A percentile compares a stretch with the other conserved stretches of the same genome.
Conservation (phyloP, 768 basidiomycete species). For the Boletus speciosus region DNA sequence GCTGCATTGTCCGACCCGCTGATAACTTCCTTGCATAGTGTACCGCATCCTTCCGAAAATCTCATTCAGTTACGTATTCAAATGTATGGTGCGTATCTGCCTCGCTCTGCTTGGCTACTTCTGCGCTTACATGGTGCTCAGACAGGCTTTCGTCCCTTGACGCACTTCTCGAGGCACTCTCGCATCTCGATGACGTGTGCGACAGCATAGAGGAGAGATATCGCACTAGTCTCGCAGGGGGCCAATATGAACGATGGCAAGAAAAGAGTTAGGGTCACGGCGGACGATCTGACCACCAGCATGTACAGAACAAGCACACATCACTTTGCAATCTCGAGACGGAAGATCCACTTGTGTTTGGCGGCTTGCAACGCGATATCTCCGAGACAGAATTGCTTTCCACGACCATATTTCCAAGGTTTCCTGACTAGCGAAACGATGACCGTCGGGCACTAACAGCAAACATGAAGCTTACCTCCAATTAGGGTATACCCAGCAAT, state of each 20-base stretch:
- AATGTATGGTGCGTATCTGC: constrained; percentile 84
- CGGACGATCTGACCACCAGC: constrained; percentile 1
- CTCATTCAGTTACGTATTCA: constrained; percentile 97
- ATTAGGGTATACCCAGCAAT: constrained; percentile 17
- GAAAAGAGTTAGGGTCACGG: constrained; percentile 50
- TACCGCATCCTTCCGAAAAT: constrained; percentile 94
- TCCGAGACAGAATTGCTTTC: constrained; percentile 25
- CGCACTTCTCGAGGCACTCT: constrained; percentile 72
- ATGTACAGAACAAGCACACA: neutral
- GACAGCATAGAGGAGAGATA: constrained; percentile 70
- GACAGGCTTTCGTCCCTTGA: constrained; percentile 85
- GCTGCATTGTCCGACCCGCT: neutral
- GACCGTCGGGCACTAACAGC: neutral
- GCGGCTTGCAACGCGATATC: constrained; percentile 15
- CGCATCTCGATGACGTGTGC: constrained; percentile 75
- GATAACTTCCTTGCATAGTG: constrained; percentile 14
- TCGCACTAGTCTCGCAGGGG: constrained; percentile 49
- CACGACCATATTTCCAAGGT: constrained; percentile 29
- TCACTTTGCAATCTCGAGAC: constrained; percentile 11
- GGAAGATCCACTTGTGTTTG: constrained; percentile 29
- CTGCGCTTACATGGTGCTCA: constrained; percentile 29
- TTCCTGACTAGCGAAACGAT: constrained; percentile 18
- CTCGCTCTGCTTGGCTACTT: neutral
- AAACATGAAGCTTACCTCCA: constrained; percentile 11
- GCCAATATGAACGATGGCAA: constrained; percentile 62